Conservation (phyloP, 2,329 filamentous ascomycete genomes). For the Claviceps arundinis region DNA sequence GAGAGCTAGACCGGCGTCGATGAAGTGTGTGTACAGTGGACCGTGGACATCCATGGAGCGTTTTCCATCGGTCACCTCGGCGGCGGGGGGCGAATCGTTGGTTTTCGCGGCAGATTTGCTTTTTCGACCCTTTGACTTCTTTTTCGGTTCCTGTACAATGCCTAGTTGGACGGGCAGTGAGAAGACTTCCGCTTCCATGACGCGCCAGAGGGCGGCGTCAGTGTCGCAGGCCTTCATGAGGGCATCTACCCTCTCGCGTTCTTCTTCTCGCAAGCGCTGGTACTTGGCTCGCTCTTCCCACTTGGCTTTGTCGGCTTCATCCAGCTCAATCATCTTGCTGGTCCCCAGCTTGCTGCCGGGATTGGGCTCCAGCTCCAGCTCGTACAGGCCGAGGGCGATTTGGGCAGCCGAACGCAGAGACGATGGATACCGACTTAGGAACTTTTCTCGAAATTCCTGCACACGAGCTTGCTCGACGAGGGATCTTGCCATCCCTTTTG, state of each 20-base stretch:
- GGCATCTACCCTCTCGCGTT: constrained; percentile 37
- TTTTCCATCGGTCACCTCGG: constrained; percentile 12
- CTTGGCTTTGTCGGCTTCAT: constrained; percentile 18
- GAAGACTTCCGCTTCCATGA: constrained; percentile 56
- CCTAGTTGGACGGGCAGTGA: constrained; percentile 42
- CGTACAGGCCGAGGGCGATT: constrained; percentile 24
- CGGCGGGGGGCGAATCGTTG: constrained; percentile 1
- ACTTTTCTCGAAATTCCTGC: constrained; percentile 20
- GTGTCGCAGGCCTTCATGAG: constrained; percentile 41
- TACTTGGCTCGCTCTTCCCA: constrained; percentile 21
- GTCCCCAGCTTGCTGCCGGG: constrained; percentile 12
- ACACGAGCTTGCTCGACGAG: constrained; percentile 21
- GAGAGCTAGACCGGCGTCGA: constrained; percentile 42
- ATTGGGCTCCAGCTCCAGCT: constrained; percentile 19
- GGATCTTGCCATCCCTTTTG: constrained; percentile 12
- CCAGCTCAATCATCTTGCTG: constrained; percentile 16
- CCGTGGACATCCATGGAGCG: constrained; percentile 44
- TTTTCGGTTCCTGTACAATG: constrained; percentile 18
- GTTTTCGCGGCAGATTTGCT: neutral
- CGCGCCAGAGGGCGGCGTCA: constrained; percentile 53
- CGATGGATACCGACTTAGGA: constrained; percentile 24
- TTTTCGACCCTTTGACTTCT: neutral
- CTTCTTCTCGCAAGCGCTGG: constrained; percentile 27
- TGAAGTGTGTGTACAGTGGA: constrained; percentile 49
- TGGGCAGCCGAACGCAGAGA: constrained; percentile 27